These are phyloP conservation scores for Hydnum rufescens DNA, from an alignment of 768 basidiomycete genomes.

Conservation along the genomic window DNA sequence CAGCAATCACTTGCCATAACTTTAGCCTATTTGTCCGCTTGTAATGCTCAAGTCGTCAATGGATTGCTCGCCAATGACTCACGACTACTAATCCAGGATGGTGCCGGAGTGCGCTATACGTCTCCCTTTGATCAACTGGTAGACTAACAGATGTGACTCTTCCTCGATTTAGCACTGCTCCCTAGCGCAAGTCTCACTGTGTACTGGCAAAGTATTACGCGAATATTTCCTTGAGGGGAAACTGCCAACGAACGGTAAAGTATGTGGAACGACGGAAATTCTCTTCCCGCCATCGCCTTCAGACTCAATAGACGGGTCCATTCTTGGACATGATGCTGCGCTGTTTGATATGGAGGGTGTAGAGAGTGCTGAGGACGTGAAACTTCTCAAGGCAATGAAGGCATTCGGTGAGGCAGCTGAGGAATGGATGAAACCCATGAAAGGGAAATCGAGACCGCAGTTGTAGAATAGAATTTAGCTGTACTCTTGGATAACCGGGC, in stretches of 20 bases:
- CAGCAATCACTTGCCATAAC: not conserved
- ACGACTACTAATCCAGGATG: slow-evolving; percentile 1
- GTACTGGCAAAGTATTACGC: not conserved
- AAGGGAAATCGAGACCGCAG: not conserved
- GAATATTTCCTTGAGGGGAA: slow-evolving; percentile 1
- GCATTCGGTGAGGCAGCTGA: not conserved
- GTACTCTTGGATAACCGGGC: no score
- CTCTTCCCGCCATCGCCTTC: not conserved
- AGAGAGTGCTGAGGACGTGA: not conserved
- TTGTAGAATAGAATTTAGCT: not conserved
- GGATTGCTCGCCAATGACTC: not conserved
- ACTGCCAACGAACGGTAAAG: not conserved
- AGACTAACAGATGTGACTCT: not conserved
- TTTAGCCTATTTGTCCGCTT: slow-evolving; percentile 3
- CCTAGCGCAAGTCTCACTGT: not conserved
- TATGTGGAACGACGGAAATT: not conserved
- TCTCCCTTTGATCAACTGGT: not conserved
- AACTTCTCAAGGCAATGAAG: not conserved
- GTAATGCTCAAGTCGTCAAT: slow-evolving; percentile 4
- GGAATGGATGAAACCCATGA: not conserved
- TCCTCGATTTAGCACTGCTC: slow-evolving; percentile 1
- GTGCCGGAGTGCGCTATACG: not conserved
- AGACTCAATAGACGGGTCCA: not conserved
- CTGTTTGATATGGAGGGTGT: not conserved
- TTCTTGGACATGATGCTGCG: not conserved